These are phyloP conservation scores for Saprolegnia diclina DNA, from an alignment of 352 stramenopile genomes.

Conservation along the genomic window DNA sequence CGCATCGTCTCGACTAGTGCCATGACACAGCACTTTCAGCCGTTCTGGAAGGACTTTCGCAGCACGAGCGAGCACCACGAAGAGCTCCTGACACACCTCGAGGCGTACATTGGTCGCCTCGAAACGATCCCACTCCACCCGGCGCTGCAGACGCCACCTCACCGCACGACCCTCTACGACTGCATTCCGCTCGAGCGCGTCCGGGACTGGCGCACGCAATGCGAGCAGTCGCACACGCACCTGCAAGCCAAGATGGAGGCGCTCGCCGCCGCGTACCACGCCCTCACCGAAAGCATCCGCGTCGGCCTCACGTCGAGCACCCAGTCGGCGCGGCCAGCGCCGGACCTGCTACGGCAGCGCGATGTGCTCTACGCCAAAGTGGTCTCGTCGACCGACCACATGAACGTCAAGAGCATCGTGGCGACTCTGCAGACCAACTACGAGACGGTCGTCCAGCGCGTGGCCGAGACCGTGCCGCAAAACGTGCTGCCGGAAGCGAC, in stretches of 20 bases:
- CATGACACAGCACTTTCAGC: slow-evolving; percentile 76
- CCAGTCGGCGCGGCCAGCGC: neutral
- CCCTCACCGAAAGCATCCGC: slow-evolving; percentile 18
- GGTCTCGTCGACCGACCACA: neutral
- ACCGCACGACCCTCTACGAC: slow-evolving; percentile 64
- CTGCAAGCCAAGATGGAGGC: slow-evolving; percentile 35
- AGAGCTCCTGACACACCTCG: slow-evolving; percentile 59
- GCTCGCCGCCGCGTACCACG: slow-evolving; percentile 12
- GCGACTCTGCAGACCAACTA: slow-evolving; percentile 59
- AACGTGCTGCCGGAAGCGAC: neutral
- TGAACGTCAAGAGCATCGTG: slow-evolving; percentile 50
- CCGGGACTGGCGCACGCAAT: slow-evolving; percentile 69
- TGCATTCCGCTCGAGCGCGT: slow-evolving; percentile 79
- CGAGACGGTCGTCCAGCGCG: slow-evolving; percentile 54
- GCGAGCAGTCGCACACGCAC: slow-evolving; percentile 66
- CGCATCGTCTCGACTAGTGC: slow-evolving; percentile 30
- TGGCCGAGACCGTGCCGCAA: slow-evolving; percentile 56
- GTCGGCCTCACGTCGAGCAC: neutral
- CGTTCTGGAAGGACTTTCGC: slow-evolving; percentile 78
- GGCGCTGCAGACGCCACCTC: slow-evolving; percentile 41
- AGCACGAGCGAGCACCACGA: slow-evolving; percentile 48
- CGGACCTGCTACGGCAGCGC: slow-evolving; percentile 31
- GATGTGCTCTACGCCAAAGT: slow-evolving; percentile 47
- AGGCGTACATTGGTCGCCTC: slow-evolving; percentile 53
- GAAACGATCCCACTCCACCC: slow-evolving; percentile 59